phyloP scores from a whole-genome alignment of 371 early-diverging fungal species.

The Mortierella sp. region DNA sequence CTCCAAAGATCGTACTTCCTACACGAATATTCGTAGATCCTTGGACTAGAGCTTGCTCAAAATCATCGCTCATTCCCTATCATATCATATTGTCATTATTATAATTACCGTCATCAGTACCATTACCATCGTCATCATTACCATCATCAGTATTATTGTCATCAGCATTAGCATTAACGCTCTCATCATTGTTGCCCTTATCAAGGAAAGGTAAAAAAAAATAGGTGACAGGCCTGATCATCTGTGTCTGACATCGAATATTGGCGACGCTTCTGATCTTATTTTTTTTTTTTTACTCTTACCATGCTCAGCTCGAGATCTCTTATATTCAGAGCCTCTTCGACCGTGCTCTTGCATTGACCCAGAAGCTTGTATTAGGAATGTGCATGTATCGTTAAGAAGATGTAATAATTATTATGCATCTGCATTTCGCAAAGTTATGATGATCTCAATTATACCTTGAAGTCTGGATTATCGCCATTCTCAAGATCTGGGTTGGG shows the following conservation, averaged over 20 bases:
- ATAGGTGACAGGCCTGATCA: no score
- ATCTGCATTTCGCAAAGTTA: background rate
- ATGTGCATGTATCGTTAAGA: background rate
- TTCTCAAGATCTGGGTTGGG: slow-evolving; percentile 67
- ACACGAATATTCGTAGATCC: slow-evolving; percentile 95
- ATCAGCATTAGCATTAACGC: no score
- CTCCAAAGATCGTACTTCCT: slow-evolving; percentile 92
- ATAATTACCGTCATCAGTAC: background rate
- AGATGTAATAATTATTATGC: background rate
- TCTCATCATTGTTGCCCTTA: no score
- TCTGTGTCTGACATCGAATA: background rate
- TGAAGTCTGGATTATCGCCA: slow-evolving; percentile 89
- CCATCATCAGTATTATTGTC: background rate
- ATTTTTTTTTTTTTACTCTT: slow-evolving; percentile 20
- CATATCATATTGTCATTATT: background rate
- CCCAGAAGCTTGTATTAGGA: background rate
- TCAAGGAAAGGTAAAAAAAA: no score
- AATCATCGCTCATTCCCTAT: slow-evolving; percentile 96
- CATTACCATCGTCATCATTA: background rate
- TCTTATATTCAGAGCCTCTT: slow-evolving; percentile 40
- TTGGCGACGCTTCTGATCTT: background rate
- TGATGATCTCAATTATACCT: slow-evolving; percentile 59
- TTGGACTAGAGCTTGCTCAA: slow-evolving; percentile 80
- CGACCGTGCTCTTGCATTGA: slow-evolving; percentile 56
- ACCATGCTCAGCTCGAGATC: slow-evolving; percentile 89